phyloP scores from a whole-genome alignment of 345 rosid genomes.

The Microthlaspi erraticum region DNA sequence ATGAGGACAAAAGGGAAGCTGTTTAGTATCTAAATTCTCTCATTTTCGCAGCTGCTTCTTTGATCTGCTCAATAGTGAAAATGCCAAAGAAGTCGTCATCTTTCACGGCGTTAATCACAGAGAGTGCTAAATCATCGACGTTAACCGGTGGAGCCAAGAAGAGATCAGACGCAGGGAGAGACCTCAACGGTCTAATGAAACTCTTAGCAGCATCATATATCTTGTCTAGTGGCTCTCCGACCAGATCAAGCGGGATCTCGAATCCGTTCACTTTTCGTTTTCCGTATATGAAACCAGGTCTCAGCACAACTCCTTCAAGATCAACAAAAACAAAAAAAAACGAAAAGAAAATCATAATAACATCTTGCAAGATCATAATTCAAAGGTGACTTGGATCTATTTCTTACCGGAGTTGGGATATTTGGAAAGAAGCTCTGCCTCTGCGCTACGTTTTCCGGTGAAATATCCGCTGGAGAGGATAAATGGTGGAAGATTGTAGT shows the following conservation, averaged over 20 bases:
- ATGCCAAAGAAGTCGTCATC: constrained; percentile 85
- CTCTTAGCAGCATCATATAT: constrained; percentile 57
- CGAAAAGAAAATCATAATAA: background rate
- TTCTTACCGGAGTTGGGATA: constrained; percentile 80
- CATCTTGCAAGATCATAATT: background rate
- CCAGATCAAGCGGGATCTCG: constrained; percentile 80
- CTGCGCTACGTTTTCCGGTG: constrained; percentile 87
- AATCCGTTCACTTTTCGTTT: constrained; percentile 69
- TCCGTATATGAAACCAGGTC: constrained; percentile 91
- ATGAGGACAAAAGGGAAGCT: constrained; percentile 4
- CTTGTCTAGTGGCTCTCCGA: constrained; percentile 78
- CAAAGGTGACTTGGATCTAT: background rate
- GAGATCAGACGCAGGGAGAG: constrained; percentile 84
- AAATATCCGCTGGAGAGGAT: constrained; percentile 78
- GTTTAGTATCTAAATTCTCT: constrained; percentile 44
- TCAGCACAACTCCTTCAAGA: constrained; percentile 73
- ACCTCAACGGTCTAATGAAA: constrained; percentile 67
- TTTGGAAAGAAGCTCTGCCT: constrained; percentile 85
- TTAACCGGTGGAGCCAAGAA: constrained; percentile 81
- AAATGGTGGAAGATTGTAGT: constrained; percentile 90
- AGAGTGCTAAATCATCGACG: constrained; percentile 80
- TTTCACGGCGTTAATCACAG: constrained; percentile 64
- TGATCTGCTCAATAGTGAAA: constrained; percentile 93
- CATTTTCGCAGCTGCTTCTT: constrained; percentile 82
- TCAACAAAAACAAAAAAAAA: constrained; percentile 10